These are phyloP conservation scores for Hevea brasiliensis DNA, from an alignment of 345 rosid species.

Conservation along the genomic window DNA sequence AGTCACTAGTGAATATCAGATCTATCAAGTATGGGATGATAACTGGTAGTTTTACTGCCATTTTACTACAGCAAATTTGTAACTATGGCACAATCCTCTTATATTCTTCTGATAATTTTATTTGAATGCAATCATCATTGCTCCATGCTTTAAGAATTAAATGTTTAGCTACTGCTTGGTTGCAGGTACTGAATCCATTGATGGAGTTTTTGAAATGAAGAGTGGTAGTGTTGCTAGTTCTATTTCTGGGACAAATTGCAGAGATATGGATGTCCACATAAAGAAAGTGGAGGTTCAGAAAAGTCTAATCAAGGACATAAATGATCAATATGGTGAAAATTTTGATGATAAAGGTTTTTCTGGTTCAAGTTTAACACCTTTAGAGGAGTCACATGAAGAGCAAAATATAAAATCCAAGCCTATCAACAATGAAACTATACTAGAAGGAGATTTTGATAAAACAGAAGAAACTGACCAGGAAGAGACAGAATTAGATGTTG, in stretches of 20 bases:
- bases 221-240: constrained; percentile 22
- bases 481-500: constrained; percentile 53
- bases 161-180: constrained; percentile 23
- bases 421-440: constrained; percentile 21
- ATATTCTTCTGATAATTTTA: background rate
- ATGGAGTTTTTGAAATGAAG: constrained; percentile 33
- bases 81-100: background rate
- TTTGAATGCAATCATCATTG: background rate
- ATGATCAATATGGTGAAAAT: constrained; percentile 7
- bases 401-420: background rate
- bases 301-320: constrained; percentile 21
- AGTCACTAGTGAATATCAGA: background rate
- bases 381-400: constrained; percentile 5
- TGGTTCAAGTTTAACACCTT: constrained; percentile 30
- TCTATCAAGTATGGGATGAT: background rate
- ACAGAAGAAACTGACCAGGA: constrained; percentile 48
- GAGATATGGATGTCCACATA: constrained; percentile 7
- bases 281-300: constrained; percentile 25
- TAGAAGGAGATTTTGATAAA: constrained; percentile 29
- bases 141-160: background rate
- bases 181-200: constrained; percentile 42
- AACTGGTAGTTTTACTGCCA: background rate
- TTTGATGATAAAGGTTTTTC: constrained; percentile 16
- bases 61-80: background rate
- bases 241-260: constrained; percentile 17